Conservation (phyloP, 2,329 filamentous ascomycete species). For the Aspergillus pseudoglaucus region DNA sequence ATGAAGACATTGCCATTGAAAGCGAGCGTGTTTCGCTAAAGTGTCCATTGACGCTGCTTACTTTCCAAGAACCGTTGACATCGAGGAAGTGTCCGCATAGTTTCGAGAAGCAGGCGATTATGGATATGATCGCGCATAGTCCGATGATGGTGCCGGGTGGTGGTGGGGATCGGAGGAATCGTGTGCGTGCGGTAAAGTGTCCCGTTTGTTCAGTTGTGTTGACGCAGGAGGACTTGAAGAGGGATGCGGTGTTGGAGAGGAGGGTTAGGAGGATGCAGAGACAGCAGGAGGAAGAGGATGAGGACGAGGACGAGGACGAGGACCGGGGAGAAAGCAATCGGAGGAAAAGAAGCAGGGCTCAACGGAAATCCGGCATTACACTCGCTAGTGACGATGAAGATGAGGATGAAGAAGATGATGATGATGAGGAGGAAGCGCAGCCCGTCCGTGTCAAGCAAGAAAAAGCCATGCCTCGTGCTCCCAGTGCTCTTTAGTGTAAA, state of each 20-base stretch:
- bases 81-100: conserved; percentile 45
- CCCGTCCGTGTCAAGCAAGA: conserved; percentile 14
- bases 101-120: conserved; percentile 44
- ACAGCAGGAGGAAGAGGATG: conserved; percentile 19
- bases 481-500: background rate
- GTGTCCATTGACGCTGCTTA: conserved; percentile 43
- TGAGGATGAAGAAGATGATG: conserved; percentile 10
- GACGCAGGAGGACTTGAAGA: conserved; percentile 31
- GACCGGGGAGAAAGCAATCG: conserved; percentile 4
- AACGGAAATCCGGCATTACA: conserved; percentile 20
- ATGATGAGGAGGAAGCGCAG: background rate
- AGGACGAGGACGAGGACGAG: conserved; percentile 13
- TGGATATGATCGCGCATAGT: conserved; percentile 36
- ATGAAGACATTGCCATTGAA: conserved; percentile 41
- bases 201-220: conserved; percentile 37
- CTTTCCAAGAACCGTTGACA: conserved; percentile 42
- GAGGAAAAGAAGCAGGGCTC: conserved; percentile 8
- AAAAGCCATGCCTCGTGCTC: conserved; percentile 6
- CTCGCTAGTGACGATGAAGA: conserved; percentile 26
- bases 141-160: conserved; percentile 13
- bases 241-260: conserved; percentile 34
- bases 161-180: conserved; percentile 5
- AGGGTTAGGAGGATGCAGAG: conserved; percentile 31
- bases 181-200: conserved; percentile 13
- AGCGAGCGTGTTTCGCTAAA: conserved; percentile 40